Evolutionary conservation across 2,329 filamentous ascomycete genomes (phyloP).

Genomic region (Dryadomyces quercivorus): DNA sequence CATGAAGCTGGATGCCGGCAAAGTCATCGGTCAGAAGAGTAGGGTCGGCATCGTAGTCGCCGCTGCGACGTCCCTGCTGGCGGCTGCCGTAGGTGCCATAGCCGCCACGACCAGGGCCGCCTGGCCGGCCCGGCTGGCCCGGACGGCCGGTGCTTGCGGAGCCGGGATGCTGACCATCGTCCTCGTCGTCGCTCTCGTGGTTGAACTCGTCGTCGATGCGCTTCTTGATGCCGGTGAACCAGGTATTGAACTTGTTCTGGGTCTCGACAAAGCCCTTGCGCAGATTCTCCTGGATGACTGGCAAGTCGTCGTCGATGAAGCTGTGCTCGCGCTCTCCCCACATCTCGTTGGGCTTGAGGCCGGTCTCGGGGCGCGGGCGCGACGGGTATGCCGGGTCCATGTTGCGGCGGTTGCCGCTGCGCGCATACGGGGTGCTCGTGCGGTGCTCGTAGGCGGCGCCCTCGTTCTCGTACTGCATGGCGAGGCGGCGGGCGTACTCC

Average conservation of each 20-base stretch:
- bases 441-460: conserved; percentile 42
- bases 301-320: conserved; percentile 93
- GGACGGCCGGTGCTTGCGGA: neutral
- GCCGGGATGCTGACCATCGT: conserved; percentile 8
- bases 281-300: conserved; percentile 83
- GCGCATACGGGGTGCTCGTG: conserved; percentile 30
- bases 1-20: conserved; percentile 51
- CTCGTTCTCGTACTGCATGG: conserved; percentile 70
- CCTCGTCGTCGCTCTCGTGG: conserved; percentile 48
- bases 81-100: conserved; percentile 38
- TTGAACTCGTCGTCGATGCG: conserved; percentile 81
- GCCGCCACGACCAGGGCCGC: conserved; percentile 17
- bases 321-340: conserved; percentile 66
- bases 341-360: conserved; percentile 41
- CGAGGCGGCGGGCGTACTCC: conserved; percentile 77
- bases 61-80: conserved; percentile 51
- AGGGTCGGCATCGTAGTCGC: conserved; percentile 92
- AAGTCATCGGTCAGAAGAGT: conserved; percentile 87
- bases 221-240: conserved; percentile 88
- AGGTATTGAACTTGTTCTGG: conserved; percentile 82
- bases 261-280: conserved; percentile 92
- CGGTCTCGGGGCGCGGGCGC: conserved; percentile 34
- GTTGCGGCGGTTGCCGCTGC: conserved; percentile 7
- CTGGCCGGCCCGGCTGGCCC: conserved; percentile 10
- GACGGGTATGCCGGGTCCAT: conserved; percentile 13